Base-by-base conservation (phyloP, 2,329 filamentous ascomycete species). In the Sporothrix humicola region DNA sequence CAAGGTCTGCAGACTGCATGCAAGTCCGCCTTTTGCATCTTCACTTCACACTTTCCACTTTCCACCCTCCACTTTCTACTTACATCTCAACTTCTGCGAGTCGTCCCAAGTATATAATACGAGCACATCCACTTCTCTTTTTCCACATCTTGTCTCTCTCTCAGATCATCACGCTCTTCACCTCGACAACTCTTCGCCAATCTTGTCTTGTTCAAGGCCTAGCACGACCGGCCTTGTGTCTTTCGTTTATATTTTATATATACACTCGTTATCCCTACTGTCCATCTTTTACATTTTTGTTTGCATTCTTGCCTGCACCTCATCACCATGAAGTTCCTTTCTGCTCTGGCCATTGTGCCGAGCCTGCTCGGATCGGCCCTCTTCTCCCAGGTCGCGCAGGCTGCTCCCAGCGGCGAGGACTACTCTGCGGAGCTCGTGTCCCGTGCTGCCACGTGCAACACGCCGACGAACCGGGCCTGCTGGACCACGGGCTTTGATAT, bases 401-500 rank as follows among this genome's bases (percentile, higher is more conserved):
- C 71, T 26, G 63, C 69, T 2, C 75, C 75, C n/a, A 61, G 42
- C 12, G 23, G n/a, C 48, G 6, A 1, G 26, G 23, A 37, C 4
- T 1, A 17, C 5, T 26, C 44, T n/a, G 13, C 31, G n/a, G n/a
- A 37, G 0, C 69, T 68, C 8, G 44, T 54, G n/a, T 50, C 72
- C 4, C 71, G 68, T 26, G 50, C 73, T 1, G n/a, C 65, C 3
- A 31, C 73, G 1, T 77, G 76, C 74, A 74, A 76, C 75, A 71
- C 74, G 8, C 17, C 74, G 4, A 17, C 42, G 1, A 73, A 76
- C 72, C 74, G 76, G 9, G 69, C 65, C 7, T 77, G 75, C 66
- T 77, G 76, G 76, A 56, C 42, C 12, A 44, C 1, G 1, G 58
- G 54, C 44, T 77, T 73, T 13, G 31, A 73, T 37, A 75, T 77